phyloP scores from a whole-genome alignment of 768 basidiomycete genomes.

The Pleurotus citrinopileatus region DNA sequence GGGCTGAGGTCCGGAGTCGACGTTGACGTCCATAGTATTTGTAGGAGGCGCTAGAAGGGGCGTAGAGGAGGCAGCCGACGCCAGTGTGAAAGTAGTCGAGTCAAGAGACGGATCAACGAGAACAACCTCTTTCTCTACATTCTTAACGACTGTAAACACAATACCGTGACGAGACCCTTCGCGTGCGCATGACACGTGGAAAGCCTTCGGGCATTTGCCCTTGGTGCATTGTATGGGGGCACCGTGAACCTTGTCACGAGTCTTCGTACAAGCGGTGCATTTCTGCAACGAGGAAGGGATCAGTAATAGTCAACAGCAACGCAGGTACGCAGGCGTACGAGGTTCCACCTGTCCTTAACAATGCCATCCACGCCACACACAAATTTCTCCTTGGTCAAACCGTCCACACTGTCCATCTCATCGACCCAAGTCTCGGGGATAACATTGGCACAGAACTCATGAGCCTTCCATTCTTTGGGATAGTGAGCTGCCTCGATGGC shows the following conservation, averaged over 20 bases:
- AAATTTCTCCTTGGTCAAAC: conserved; percentile 36
- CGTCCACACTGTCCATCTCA: conserved; percentile 43
- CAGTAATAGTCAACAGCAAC: conserved; percentile 6
- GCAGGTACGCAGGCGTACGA: conserved; percentile 53
- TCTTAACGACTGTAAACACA: conserved; percentile 57
- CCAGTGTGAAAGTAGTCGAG: too few species aligned
- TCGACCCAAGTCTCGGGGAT: conserved; percentile 95
- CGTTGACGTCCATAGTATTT: too few species aligned
- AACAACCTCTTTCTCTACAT: conserved; percentile 82
- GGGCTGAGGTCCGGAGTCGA: conserved; percentile 11
- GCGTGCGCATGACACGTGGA: conserved; percentile 88
- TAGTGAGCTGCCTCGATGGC: conserved; percentile 44
- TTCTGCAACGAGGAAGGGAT: conserved; percentile 50
- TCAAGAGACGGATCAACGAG: conserved; percentile 41
- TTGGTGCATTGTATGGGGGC: conserved; percentile 91
- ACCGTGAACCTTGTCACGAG: conserved; percentile 62
- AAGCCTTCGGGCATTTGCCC: conserved; percentile 91
- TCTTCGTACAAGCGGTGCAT: conserved; percentile 84
- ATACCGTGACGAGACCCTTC: conserved; percentile 51
- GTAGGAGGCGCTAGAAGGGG: too few species aligned
- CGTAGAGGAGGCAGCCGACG: too few species aligned
- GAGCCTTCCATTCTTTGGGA: conserved; percentile 66
- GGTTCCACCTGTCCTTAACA: conserved; percentile 88
- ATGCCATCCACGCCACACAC: conserved; percentile 88
- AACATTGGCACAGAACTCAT: conserved; percentile 74